These are phyloP conservation scores for Solioccasus polychromus DNA, from an alignment of 768 basidiomycete genomes.

Conservation along the genomic window DNA sequence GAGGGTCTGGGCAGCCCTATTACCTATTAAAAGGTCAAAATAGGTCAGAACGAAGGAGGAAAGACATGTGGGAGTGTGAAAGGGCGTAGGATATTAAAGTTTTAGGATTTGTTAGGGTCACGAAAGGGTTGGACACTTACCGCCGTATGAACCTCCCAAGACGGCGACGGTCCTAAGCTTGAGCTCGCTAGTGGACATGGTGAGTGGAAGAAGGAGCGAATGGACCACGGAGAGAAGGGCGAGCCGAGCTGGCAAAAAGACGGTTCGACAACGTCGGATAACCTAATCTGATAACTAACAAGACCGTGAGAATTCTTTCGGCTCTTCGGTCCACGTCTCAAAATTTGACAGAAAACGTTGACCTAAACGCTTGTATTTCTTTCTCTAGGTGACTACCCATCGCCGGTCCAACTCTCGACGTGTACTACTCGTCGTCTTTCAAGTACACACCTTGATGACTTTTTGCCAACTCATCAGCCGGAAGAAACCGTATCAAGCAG, in stretches of 20 bases:
- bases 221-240: background rate
- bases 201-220: constrained; percentile 1
- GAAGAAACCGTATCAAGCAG: no score
- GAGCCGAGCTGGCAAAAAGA: background rate
- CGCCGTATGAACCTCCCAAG: constrained; percentile 56
- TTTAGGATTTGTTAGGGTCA: no score
- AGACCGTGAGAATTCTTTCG: constrained; percentile 3
- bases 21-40: constrained; percentile 32
- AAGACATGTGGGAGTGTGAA: background rate
- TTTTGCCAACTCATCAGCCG: no score
- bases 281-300: constrained; percentile 1
- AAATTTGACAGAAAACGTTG: no score
- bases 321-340: no score
- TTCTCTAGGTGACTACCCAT: no score
- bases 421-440: no score
- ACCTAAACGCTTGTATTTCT: no score
- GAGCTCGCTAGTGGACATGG: constrained; percentile 6
- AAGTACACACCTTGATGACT: no score
- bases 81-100: background rate
- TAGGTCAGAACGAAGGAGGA: background rate
- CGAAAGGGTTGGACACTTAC: constrained; percentile 25
- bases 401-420: no score
- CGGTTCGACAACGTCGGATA: background rate
- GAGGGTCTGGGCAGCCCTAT: constrained; percentile 47
- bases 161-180: constrained; percentile 43